These are phyloP conservation scores for Mycena capillaripes DNA, from an alignment of 768 basidiomycete genomes.

Conservation along the genomic window DNA sequence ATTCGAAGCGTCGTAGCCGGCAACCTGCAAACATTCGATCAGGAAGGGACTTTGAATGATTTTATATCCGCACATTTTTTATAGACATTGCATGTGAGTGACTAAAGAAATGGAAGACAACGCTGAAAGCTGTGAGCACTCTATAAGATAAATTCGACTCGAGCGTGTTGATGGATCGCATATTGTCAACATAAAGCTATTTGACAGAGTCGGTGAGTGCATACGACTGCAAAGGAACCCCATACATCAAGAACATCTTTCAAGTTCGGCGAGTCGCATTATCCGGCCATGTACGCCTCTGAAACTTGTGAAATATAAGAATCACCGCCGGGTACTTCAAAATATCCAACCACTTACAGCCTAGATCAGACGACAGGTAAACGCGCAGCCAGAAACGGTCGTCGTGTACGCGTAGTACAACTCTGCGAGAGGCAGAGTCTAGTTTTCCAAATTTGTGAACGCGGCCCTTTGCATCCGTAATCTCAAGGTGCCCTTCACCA, in stretches of 20 bases:
- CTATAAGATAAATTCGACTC: constrained; percentile 47
- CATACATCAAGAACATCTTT: constrained; percentile 53
- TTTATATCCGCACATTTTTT: constrained; percentile 56
- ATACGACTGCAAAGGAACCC: neutral
- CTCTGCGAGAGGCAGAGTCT: constrained; percentile 1
- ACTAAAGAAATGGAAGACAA: constrained; percentile 47
- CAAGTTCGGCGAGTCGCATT: constrained; percentile 50
- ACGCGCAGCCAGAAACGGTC: constrained; percentile 30
- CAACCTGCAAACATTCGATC: neutral
- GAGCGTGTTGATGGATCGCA: constrained; percentile 20
- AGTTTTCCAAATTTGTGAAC: constrained; percentile 4
- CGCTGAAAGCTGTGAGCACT: constrained; percentile 27
- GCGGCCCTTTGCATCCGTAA: constrained; percentile 2
- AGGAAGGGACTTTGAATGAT: constrained; percentile 47
- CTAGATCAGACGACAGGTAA: constrained; percentile 48
- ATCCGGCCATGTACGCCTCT: constrained; percentile 56
- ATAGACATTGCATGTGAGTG: constrained; percentile 59
- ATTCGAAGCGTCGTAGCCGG: neutral
- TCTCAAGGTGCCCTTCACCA: constrained; percentile 7
- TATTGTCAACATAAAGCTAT: constrained; percentile 53
- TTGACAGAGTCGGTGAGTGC: no score
- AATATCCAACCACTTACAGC: constrained; percentile 44
- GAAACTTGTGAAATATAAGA: constrained; percentile 44
- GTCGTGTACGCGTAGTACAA: neutral
- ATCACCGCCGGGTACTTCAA: neutral